Percentiles rank a stretch among this genome's conserved stretches.
Evolutionary conservation across 257 asterid genomes (phyloP).

Genomic region (Nicotiana attenuata): DNA sequence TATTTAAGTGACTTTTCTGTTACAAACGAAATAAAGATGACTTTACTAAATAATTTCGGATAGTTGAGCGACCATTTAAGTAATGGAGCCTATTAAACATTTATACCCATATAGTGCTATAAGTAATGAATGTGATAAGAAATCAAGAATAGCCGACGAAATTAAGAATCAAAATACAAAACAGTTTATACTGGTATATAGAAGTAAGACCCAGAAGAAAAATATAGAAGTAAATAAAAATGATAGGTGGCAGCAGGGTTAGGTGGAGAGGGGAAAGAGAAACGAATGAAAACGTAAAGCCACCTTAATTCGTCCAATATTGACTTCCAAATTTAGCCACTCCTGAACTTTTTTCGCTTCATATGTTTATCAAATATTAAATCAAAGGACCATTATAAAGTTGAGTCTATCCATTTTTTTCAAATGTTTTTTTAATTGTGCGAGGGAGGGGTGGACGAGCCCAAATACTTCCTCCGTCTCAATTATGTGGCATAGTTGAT

Average conservation of each 20-base stretch:
- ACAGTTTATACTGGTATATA: no score
- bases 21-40: no score
- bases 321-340: background rate
- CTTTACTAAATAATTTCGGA: no score
- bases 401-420: background rate
- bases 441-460: background rate
- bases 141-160: no score
- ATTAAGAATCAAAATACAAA: no score
- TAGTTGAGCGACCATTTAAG: no score
- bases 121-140: no score
- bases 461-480: background rate
- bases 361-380: background rate
- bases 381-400: background rate
- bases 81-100: no score
- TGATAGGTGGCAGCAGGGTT: background rate
- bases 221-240: background rate
- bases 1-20: no score
- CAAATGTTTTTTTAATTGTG: background rate
- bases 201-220: no score
- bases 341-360: background rate
- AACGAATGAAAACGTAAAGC: background rate
- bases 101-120: no score
- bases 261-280: background rate
- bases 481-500: background rate
- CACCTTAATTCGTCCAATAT: background rate